Base-by-base conservation (phyloP, 768 basidiomycete genomes). In the Tulasnella sp. region DNA sequence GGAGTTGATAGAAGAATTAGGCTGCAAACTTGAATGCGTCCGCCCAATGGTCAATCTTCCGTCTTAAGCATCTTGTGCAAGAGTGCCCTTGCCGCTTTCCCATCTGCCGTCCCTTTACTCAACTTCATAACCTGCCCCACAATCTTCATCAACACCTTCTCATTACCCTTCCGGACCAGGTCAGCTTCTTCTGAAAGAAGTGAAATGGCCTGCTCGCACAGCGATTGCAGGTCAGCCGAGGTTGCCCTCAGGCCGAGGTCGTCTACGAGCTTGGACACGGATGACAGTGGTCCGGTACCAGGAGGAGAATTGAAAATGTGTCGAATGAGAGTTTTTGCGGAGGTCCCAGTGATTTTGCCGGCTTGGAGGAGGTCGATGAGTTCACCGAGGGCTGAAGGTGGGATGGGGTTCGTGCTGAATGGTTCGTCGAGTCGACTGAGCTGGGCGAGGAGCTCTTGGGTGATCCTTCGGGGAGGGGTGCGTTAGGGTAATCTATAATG, bases 61-160 rank as follows among this genome's bases (percentile, higher is more conserved):
- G 54, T 40, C 22, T 46, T 60, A 0, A 78, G 58, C 58, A 78
- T 69, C 31, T 84, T 73, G 76, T 83, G n/a, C 64, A 97, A 83
- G 81, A 88, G 86, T 41, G 84, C 86, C 83, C 87, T 90, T 28
- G 90, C 91, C 40, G 87, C 87, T 80, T 88, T 88, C 0, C 96
- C 94, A 86, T 97, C 92, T 20, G 93, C 95, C 72, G 91, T 89
- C 22, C 97, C 97, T 80, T 90, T 88, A 82, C 92, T 94, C 75
- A 89, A 85, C 85, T 92, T 93, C 94, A 98, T 96, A 41, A 97
- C 94, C 83, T 90, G 88, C 0, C 96, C 96, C 1, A 97, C 88
- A 69, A 98, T 88, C 81, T 93, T 92, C 87, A 94, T 94, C 54
- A 96, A 82, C 7, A 95, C 95, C 81, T 92, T 93, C n/a, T 86